Evolutionary conservation across 2,329 filamentous ascomycete genomes (phyloP).

Genomic region (Myriosclerotinia duriaeana): DNA sequence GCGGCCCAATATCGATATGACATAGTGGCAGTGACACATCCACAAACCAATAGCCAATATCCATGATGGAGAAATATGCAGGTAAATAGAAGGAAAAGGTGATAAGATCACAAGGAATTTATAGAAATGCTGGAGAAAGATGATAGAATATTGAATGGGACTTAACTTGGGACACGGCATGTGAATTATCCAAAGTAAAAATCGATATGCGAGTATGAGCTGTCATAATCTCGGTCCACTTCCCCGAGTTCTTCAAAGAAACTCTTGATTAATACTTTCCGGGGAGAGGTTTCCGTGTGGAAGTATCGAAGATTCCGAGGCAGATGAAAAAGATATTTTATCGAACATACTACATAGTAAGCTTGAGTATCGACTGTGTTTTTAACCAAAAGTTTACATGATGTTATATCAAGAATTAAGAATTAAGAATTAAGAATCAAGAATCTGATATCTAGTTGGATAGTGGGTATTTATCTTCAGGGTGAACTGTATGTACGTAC

Average conservation of each 20-base stretch:
- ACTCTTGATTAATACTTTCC: not conserved
- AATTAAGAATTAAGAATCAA: not conserved
- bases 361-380: not conserved
- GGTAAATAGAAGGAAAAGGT: not conserved
- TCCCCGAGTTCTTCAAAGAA: not conserved
- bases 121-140: not conserved
- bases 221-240: constrained; percentile 6
- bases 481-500: not conserved
- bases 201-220: constrained; percentile 13
- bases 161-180: not conserved
- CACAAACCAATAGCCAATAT: not conserved
- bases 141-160: constrained; percentile 6
- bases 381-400: no score
- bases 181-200: not conserved
- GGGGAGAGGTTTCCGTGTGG: not conserved
- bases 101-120: not conserved
- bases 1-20: not conserved
- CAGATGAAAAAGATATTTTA: not conserved
- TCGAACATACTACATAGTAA: not conserved
- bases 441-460: no score
- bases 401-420: no score
- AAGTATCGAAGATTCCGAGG: not conserved
- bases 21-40: not conserved
- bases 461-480: not conserved
- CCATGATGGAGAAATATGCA: not conserved